phyloP scores from a whole-genome alignment of 805 yeast genomes.

The Yamadazyma olivae region DNA sequence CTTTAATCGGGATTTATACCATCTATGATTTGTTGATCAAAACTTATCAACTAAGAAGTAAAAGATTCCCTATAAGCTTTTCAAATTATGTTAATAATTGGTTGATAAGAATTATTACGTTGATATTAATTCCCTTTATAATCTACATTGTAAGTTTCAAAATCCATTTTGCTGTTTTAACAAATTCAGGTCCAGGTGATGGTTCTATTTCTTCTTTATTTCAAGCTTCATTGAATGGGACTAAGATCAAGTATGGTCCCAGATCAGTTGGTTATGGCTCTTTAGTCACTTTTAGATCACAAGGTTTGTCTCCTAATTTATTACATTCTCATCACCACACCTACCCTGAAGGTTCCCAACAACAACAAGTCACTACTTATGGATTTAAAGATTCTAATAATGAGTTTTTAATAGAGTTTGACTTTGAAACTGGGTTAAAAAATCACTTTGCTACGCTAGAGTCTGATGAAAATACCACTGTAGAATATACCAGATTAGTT shows the following conservation, averaged over 20 bases:
- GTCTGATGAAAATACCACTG: conserved; percentile 17
- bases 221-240: conserved; percentile 79
- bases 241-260: conserved; percentile 64
- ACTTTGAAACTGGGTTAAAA: conserved; percentile 38
- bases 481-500: conserved; percentile 31
- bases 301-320: conserved; percentile 69
- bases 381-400: conserved; percentile 87
- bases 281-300: conserved; percentile 60
- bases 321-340: conserved; percentile 85
- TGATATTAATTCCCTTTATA: conserved; percentile 68
- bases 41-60: conserved; percentile 29
- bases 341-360: conserved; percentile 89
- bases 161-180: conserved; percentile 73
- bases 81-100: conserved; percentile 59
- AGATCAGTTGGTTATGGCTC: conserved; percentile 64
- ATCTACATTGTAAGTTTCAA: conserved; percentile 75
- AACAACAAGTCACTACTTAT: conserved; percentile 93
- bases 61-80: conserved; percentile 12
- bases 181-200: conserved; percentile 89
- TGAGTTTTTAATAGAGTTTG: conserved; percentile 70
- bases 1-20: conserved; percentile 57
- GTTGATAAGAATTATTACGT: conserved; percentile 58
- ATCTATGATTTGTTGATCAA: conserved; percentile 50
- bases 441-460: conserved; percentile 31
- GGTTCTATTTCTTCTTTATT: conserved; percentile 85